Base-by-base conservation (phyloP, 2,329 filamentous ascomycete species). In the Acephala macrosclerotiorum region DNA sequence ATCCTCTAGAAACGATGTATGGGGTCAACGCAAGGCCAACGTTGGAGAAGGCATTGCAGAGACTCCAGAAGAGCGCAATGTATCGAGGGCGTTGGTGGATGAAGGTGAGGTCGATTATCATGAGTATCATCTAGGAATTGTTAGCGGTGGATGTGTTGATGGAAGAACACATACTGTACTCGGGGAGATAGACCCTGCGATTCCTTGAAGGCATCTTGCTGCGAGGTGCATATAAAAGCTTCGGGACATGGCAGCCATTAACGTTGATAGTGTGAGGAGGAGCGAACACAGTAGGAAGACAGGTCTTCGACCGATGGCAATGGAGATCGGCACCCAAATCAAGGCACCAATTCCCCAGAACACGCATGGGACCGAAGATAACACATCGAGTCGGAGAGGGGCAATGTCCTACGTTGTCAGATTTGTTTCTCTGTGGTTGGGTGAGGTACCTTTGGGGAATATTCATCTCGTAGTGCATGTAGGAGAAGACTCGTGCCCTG, bases 21-120 rank as follows among this genome's bases (percentile, higher is more conserved):
- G 77, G 77, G 1, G 78, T 69, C 0, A 75, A 29, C 3, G 74
- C 66, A 1, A 79, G 70, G 4, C 68, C 49, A 0, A 72, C 38
- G 7, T 75, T 74, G 22, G 75, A 74, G 1, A 75, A 56, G n/a
- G 66, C 69, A 7, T 69, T 73, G 1, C 70, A 70, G 1, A 78
- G 2, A 22, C 75, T 74, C 77, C 78, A 80, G 51, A 77, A 74
- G 5, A 75, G 62, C 0, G 78, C 77, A 22, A 80, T 69, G 3
- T 74, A 75, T 26, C 69, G 69, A 0, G 79, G 75, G 5, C 79
- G 74, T 64, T 80, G 75, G 57, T 78, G 74, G 53, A 80, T 79
- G 68, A 78, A 80, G 0, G 78, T 79, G 45, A 80, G 63, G 59
- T 81, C 79, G 29, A 80, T 77, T 16, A 80, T 64, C 61, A 77